Conservation (phyloP, 2,329 filamentous ascomycete genomes). For the Aureobasidium namibiae region DNA sequence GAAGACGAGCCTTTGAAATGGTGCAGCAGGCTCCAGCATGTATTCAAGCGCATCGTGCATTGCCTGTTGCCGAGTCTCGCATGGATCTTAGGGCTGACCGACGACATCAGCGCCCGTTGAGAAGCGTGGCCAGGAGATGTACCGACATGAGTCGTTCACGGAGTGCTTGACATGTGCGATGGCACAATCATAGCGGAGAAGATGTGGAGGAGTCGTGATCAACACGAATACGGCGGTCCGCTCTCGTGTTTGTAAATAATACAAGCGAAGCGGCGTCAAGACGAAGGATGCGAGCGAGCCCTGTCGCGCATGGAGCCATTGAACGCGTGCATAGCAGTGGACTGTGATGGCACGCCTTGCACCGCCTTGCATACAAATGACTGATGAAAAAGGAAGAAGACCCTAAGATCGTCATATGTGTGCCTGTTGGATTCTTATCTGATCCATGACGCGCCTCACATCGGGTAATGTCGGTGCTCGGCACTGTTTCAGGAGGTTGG, state of each 20-base stretch:
- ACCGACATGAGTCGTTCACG: neutral
- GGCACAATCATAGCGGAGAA: too few species aligned
- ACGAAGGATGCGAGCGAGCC: slow-evolving; percentile 1
- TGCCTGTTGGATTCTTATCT: neutral
- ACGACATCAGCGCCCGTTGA: neutral
- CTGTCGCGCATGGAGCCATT: neutral
- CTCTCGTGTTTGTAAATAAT: neutral
- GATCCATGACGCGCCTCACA: neutral
- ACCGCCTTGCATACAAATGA: neutral
- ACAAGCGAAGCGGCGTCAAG: neutral
- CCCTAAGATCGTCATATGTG: neutral
- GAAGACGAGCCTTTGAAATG: neutral
- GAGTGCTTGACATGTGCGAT: neutral
- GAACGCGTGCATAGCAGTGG: neutral
- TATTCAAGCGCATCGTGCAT: neutral
- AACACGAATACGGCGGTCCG: neutral
- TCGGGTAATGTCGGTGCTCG: neutral
- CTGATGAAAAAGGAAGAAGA: neutral
- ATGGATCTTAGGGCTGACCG: neutral
- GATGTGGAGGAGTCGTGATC: neutral
- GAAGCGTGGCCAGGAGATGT: neutral
- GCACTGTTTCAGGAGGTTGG: neutral
- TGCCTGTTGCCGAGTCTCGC: neutral
- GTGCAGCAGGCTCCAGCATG: neutral
- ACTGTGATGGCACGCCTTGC: neutral